Evolutionary conservation across 2,329 filamentous ascomycete species (phyloP), one percentile per base, ranked within the genome.

Genomic region (Diatrype stigma): DNA sequence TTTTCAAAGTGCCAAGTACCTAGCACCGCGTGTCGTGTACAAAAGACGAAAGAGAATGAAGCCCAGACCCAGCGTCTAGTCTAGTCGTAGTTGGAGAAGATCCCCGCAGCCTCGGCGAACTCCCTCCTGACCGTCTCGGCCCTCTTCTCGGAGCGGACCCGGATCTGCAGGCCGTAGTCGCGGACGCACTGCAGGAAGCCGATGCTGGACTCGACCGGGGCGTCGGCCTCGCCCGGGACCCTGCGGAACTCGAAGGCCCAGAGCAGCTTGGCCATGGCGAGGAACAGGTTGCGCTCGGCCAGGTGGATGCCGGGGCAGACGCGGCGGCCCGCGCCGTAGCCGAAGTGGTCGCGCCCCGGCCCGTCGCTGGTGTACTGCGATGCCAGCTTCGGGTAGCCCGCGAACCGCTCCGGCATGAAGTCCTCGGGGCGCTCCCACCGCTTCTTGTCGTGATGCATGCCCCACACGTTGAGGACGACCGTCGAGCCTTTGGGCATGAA

Each of bases 261-360:
- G 5, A 30, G 5, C 10, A 30, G 10, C 26, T 30, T 30, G 26
- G 26, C 26, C 5, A 30, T 30, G 26, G 26, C 5, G 10, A 30
- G 6, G 6, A 30, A 30, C 26, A 30, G 5, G 26, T 30, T 30
- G 26, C 26, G 26, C 55, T 78, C 75, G 10, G 74, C 73, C 1
- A 79, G 67, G 46, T 76, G 72, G 4, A 73, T 71, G 0, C 75
- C 74, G 2, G 70, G 72, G 55, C 75, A 77, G 21, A 75, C 70
- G 7, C 75, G 66, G 4, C 75, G 64, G 2, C 75, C 74, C 19
- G 66, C 65, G 4, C 75, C 75, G 57, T 76, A 79, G 3, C 66
- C 66, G 53, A 73, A 79, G 55, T 78, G 75, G 51, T 74, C 70
- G 7, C 70, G 66, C 6, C 55, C 50, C 10, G 50, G 46, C 16